These are phyloP conservation scores for Dactylorhiza incarnata DNA, from an alignment of 106 monocot genomes.

Conservation along the genomic window DNA sequence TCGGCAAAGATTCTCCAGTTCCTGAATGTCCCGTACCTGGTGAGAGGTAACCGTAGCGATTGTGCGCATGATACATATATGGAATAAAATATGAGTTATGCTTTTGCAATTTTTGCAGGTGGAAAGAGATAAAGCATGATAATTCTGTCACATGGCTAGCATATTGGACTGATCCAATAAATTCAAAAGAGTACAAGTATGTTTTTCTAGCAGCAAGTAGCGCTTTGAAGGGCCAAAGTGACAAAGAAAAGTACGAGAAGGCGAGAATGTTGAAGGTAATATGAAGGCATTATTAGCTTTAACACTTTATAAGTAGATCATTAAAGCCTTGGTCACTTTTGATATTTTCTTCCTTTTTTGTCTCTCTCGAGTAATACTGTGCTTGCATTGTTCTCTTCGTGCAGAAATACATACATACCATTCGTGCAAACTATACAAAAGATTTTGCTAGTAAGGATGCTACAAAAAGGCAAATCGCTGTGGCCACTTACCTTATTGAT, in stretches of 20 bases:
- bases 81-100: not conserved
- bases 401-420: constrained; percentile 68
- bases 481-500: constrained; percentile 83
- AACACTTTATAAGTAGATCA: not conserved
- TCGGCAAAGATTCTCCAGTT: constrained; percentile 65
- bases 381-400: constrained; percentile 3
- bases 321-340: not conserved
- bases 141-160: constrained; percentile 95
- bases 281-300: not conserved
- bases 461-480: constrained; percentile 70
- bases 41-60: constrained; percentile 34
- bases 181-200: constrained; percentile 82
- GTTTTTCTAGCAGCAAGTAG: constrained; percentile 97
- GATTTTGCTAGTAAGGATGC: constrained; percentile 76
- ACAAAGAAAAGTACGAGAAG: constrained; percentile 95
- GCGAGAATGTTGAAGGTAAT: constrained; percentile 79
- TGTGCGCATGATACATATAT: not conserved
- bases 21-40: constrained; percentile 93
- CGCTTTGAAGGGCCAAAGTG: constrained; percentile 85
- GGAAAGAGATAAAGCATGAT: constrained; percentile 88
- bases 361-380: not conserved
- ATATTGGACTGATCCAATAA: constrained; percentile 93
- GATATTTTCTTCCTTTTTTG: not conserved
- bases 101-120: constrained; percentile 36
- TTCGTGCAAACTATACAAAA: constrained; percentile 68